Base-by-base conservation (phyloP, 1,284 basidiomycete genomes). In the Malassezia dermatis region DNA sequence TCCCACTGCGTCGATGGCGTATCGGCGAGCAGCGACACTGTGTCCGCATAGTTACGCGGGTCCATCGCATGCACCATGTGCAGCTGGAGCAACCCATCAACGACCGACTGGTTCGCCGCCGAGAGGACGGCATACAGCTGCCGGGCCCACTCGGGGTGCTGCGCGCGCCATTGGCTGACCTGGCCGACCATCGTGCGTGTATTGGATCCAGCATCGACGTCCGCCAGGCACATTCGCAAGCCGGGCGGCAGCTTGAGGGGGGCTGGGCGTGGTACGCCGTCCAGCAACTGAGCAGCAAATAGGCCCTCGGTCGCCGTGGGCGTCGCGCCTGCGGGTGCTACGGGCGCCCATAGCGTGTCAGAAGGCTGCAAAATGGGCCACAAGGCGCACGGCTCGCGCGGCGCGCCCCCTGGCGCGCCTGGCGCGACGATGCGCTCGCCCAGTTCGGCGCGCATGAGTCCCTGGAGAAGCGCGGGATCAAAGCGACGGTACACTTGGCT, bases 401-500 rank as follows among this genome's bases (percentile, higher is more conserved):
- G 37, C 10, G 37, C 17, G 2, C 15, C 15, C 2, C 15, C 4
- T 4, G 32, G 13, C 32, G 37, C 15, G 8, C 17, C 19, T 10
- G 17, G 37, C 10, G 37, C 19, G 11, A 34, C 21, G 17, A 37
- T 42, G 8, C 53, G 53, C 8, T 15, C 12, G 1, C 53, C 53
- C 12, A 17, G 5, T 21, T 56, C 54, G 3, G 34, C 41, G 19
- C 43, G 49, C 35, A 53, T 59, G 30, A 58, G 48, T 12, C 57
- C 54, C 15, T 58, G n/a, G 13, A 74, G 44, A 23, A 66, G 62
- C 3, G 46, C 51, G 0, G 89, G 86, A 60, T 85, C 83, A 76
- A 98, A 99, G 43, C 93, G 82, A 35, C 83, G 85, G 76, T 96
- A 99, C 4, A 90, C 71, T 65, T 98, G 93, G 68, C 88, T 91